These are phyloP conservation scores for Rhynchospora tenuis DNA, from an alignment of 176 grass and related monocot species.

Conservation along the genomic window DNA sequence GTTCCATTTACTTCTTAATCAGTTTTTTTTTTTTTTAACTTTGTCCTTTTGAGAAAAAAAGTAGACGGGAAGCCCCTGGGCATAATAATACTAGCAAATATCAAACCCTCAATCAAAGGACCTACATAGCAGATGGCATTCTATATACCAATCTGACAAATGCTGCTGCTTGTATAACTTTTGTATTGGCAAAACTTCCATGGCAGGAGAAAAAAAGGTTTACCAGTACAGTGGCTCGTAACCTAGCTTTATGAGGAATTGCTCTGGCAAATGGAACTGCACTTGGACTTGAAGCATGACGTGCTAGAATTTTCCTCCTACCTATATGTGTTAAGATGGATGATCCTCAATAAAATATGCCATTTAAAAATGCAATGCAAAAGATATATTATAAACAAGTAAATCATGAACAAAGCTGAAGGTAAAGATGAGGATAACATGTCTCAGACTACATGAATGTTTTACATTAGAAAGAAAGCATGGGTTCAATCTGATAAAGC, in stretches of 20 bases:
- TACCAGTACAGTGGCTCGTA: neutral
- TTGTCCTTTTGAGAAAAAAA: neutral
- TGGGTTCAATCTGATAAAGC: neutral
- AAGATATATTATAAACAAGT: neutral
- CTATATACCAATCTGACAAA: neutral
- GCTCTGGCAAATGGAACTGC: neutral
- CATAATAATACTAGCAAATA: neutral
- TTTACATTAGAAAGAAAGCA: neutral
- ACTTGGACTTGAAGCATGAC: neutral
- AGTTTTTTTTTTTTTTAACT: neutral
- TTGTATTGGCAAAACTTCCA: no score
- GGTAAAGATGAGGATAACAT: neutral
- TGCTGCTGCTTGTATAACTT: neutral
- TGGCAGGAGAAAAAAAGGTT: no score
- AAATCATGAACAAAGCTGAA: neutral
- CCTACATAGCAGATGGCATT: no score
- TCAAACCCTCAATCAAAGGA: neutral
- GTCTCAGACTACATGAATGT: neutral
- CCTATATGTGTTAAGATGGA: neutral
- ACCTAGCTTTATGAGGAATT: conserved; percentile 2
- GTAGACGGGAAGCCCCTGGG: neutral
- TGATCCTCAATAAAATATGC: neutral
- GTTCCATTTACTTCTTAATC: neutral
- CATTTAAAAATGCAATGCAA: neutral
- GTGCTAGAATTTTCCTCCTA: neutral